Base-by-base conservation (phyloP, 139 green algal species). In the Astrephomene gubernaculifera region DNA sequence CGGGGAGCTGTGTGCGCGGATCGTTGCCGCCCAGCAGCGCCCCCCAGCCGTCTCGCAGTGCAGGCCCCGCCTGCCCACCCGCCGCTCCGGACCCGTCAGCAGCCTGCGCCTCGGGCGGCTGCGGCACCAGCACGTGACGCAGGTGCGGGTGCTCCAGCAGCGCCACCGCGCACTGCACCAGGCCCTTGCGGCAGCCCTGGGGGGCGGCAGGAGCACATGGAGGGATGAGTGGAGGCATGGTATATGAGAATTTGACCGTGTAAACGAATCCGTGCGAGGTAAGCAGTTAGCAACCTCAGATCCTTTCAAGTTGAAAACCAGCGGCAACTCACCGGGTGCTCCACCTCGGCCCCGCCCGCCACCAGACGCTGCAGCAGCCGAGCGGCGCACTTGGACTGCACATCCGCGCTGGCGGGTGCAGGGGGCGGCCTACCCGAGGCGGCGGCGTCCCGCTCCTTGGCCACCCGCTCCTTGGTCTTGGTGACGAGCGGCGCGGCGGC, bases 121-220 rank as follows among this genome's bases (percentile, higher is more conserved):
- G 67, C 67, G 67, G 35, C 36, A 31, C 19, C 36, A 31, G 19
- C 1, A n/a, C 22, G 67, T n/a, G 22, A 7, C 31, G 14, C 27
- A 80, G 72, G 2, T 17, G 6, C 21, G 73, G 73, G 21, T 52
- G 73, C 8, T 70, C 53, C 73, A 81, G 33, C 35, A 81, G 73
- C 22, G 73, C 73, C 4, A 63, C 53, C 2, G 36, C 73, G 35
- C 35, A 38, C 22, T 70, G 53, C 7, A 70, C 73, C 53, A 70
- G 19, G 53, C 53, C 53, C 73, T 81, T 81, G 35, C 73, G 73
- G 19, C 52, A 70, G 53, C 73, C 73, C 73, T 81, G 53, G 4
- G 25, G 45, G 44, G 1, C 29, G 9, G 31, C 1, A 24, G 4
- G 9, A 29, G 3, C 29, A 7, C 8, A 29, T 43, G n/a, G 71